Evolutionary conservation across 352 stramenopile species (phyloP).

Genomic region (Phytophthora idaei): DNA sequence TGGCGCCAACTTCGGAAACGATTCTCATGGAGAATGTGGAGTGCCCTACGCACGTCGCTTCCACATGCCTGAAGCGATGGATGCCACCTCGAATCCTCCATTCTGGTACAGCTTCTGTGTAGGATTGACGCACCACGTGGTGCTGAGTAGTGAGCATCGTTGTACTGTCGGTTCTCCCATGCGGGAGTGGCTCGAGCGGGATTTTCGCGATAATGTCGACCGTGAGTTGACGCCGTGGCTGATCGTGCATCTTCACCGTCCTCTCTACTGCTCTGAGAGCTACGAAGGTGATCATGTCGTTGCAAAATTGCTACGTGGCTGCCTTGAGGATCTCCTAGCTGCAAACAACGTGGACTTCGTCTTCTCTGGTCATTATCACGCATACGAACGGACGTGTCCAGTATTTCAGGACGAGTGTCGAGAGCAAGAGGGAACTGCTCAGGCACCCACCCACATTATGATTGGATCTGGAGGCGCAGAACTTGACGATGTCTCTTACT

Average conservation of each 20-base stretch:
- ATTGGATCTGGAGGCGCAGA: conserved; percentile 51
- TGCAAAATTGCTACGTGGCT: conserved; percentile 37
- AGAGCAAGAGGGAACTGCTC: conserved; percentile 18
- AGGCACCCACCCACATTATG: conserved; percentile 54
- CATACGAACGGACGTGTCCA: conserved; percentile 63
- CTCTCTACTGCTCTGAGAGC: conserved; percentile 49
- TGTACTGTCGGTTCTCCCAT: conserved; percentile 45
- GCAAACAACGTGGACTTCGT: conserved; percentile 53
- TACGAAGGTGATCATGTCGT: conserved; percentile 37
- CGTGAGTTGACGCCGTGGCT: conserved; percentile 56
- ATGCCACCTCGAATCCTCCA: conserved; percentile 36
- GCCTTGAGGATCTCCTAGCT: conserved; percentile 42
- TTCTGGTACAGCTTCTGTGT: conserved; percentile 64
- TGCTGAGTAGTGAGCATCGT: conserved; percentile 59
- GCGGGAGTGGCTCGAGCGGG: conserved; percentile 48
- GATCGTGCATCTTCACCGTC: conserved; percentile 60
- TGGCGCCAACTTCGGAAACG: conserved; percentile 35
- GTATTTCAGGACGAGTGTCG: conserved; percentile 44
- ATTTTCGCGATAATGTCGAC: conserved; percentile 48
- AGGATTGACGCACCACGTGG: conserved; percentile 49
- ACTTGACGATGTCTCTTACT: conserved; percentile 41
- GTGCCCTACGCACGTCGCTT: conserved; percentile 73
- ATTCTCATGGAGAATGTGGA: conserved; percentile 86
- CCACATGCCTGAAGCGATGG: conserved; percentile 53
- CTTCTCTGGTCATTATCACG: conserved; percentile 62